phyloP scores from a whole-genome alignment of 805 yeast species.

The Wickerhamiella occidentalis region DNA sequence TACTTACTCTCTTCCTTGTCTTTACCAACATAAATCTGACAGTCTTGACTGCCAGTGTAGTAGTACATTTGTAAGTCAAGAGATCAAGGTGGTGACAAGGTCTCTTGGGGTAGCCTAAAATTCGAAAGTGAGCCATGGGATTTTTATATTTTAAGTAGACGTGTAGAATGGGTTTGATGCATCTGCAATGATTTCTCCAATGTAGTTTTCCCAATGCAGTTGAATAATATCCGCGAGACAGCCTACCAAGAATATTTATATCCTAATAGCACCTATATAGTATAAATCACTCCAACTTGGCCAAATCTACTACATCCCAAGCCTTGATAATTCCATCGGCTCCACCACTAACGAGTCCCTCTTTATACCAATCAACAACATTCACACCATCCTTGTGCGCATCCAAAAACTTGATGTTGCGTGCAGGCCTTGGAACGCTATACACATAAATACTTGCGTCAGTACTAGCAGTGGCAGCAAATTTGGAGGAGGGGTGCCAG shows the following conservation, averaged over 20 bases:
- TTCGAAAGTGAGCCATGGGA: too few species aligned
- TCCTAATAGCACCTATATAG: too few species aligned
- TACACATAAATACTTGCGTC: constrained; percentile 75
- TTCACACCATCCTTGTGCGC: constrained; percentile 86
- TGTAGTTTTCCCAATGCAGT: too few species aligned
- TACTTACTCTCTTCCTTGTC: constrained; percentile 49
- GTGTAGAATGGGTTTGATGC: too few species aligned
- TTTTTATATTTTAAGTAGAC: too few species aligned
- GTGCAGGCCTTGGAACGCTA: constrained; percentile 65
- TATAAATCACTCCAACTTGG: background rate
- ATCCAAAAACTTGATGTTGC: constrained; percentile 57
- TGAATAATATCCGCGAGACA: too few species aligned
- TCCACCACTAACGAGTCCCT: constrained; percentile 56
- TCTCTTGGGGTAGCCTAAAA: too few species aligned
- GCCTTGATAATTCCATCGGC: constrained; percentile 66
- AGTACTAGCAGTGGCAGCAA: constrained; percentile 64
- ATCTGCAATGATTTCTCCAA: too few species aligned
- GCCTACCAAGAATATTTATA: background rate
- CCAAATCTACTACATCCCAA: constrained; percentile 37
- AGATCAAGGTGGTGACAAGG: too few species aligned
- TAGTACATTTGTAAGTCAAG: constrained; percentile 5
- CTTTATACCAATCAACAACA: constrained; percentile 54
- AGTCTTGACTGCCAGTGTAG: constrained; percentile 6
- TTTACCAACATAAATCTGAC: constrained; percentile 50
- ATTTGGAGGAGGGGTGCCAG: constrained; percentile 69